Conservation (phyloP, 208 protist genomes). For the Vickermania ingenoplastis region DNA sequence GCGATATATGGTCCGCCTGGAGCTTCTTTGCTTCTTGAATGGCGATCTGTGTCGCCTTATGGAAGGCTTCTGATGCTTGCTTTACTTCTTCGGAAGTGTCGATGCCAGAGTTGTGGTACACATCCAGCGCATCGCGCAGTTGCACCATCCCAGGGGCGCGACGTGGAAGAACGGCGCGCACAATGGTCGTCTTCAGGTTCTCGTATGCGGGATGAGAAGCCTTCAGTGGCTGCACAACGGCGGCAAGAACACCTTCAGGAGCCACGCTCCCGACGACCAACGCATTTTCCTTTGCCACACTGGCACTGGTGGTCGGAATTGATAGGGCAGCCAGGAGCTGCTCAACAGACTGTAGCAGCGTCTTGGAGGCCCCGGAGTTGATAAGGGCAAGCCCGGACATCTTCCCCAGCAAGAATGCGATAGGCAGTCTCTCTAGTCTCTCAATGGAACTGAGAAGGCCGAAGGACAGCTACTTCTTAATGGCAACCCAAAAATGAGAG, state of each 20-base stretch:
- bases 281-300: conserved; percentile 25
- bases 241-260: conserved; percentile 48
- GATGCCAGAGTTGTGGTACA: conserved; percentile 60
- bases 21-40: conserved; percentile 49
- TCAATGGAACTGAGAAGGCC: too few species aligned
- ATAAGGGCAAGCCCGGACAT: too few species aligned
- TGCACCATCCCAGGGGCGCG: conserved; percentile 32
- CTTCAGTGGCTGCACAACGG: conserved; percentile 28
- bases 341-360: conserved; percentile 51
- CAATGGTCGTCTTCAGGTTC: conserved; percentile 17
- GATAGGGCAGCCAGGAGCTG: background rate
- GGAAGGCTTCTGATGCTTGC: conserved; percentile 33
- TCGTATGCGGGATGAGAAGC: conserved; percentile 7
- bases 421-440: too few species aligned
- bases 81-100: conserved; percentile 31
- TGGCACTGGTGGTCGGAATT: background rate
- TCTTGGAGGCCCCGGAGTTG: conserved; percentile 41
- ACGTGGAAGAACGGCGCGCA: conserved; percentile 67
- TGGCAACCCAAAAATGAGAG: too few species aligned
- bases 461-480: too few species aligned
- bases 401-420: too few species aligned
- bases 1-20: conserved; percentile 44
- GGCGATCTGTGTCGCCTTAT: conserved; percentile 53
- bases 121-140: conserved; percentile 70
- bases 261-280: conserved; percentile 56